These are phyloP conservation scores for Aspergillus unguis DNA, from an alignment of 2,329 filamentous ascomycete genomes.

Conservation along the genomic window DNA sequence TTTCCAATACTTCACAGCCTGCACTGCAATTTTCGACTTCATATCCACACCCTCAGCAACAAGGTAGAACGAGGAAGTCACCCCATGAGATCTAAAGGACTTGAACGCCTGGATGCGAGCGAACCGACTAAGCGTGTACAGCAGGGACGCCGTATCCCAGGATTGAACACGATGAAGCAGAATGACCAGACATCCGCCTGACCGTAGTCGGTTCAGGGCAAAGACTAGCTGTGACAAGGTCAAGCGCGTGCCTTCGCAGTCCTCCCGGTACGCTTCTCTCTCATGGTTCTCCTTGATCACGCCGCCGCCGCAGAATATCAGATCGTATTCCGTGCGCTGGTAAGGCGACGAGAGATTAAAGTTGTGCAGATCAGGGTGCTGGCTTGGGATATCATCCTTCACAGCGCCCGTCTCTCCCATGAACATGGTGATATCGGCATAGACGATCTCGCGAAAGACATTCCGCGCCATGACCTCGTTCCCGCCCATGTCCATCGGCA, in stretches of 20 bases:
- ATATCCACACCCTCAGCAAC: background rate
- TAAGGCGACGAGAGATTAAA: background rate
- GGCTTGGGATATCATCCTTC: background rate
- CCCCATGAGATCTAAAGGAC: background rate
- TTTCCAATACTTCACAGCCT: background rate
- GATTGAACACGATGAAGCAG: background rate
- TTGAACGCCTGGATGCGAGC: background rate
- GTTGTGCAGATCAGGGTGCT: background rate
- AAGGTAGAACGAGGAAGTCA: background rate
- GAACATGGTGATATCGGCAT: constrained; percentile 4
- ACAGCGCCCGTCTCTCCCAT: background rate
- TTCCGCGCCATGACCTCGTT: background rate
- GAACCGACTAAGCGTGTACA: background rate
- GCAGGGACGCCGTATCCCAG: background rate
- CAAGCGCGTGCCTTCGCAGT: background rate
- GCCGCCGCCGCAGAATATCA: background rate
- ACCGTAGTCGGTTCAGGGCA: background rate
- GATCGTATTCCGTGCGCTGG: background rate
- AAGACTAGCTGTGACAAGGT: background rate
- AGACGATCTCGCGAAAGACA: background rate
- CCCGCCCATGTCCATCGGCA: background rate
- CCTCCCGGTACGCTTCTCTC: background rate
- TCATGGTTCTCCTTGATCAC: background rate
- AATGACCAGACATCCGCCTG: background rate
- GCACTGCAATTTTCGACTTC: background rate